Percentiles rank a stretch among this genome's conserved stretches.
These are phyloP conservation scores for Pythium aquatile DNA, from an alignment of 352 stramenopile species.

Conservation along the genomic window DNA sequence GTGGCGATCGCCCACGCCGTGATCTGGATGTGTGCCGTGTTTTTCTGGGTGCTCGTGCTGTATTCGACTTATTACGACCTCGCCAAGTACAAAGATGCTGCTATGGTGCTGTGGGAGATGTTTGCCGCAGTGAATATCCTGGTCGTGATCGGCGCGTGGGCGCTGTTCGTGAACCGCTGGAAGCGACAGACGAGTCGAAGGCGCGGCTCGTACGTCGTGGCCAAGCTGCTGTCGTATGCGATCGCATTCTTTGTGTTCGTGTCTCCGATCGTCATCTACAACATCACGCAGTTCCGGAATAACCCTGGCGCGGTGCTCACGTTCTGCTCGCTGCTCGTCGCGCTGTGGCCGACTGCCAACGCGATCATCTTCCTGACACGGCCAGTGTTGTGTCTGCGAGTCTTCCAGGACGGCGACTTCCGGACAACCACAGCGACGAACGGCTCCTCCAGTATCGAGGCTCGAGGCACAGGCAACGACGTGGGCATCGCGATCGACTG, in stretches of 20 bases:
- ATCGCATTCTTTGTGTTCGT: conserved; percentile 78
- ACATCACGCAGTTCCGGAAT: conserved; percentile 46
- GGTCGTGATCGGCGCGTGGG: conserved; percentile 57
- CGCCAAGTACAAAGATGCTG: conserved; percentile 39
- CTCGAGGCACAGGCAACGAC: neutral
- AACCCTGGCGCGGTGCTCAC: conserved; percentile 9
- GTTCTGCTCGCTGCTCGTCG: conserved; percentile 49
- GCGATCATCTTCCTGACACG: conserved; percentile 74
- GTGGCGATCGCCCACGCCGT: conserved; percentile 71
- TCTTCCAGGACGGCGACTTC: conserved; percentile 36
- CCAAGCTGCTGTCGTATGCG: conserved; percentile 78
- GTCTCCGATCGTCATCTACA: conserved; percentile 64
- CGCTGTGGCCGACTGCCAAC: conserved; percentile 80
- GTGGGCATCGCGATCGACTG: conserved; percentile 7
- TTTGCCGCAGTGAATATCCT: conserved; percentile 59
- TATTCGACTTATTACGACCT: conserved; percentile 65
- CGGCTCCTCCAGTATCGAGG: conserved; percentile 15
- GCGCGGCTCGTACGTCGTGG: conserved; percentile 61
- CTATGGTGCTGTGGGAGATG: conserved; percentile 74
- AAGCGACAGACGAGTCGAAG: conserved; percentile 31
- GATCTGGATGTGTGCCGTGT: conserved; percentile 75
- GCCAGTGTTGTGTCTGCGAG: conserved; percentile 51
- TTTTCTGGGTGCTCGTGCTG: conserved; percentile 75
- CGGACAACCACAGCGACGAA: conserved; percentile 2
- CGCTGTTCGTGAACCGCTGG: conserved; percentile 56